Base-by-base conservation (phyloP, 306 rosid species). In the Mimosa pudica region DNA sequence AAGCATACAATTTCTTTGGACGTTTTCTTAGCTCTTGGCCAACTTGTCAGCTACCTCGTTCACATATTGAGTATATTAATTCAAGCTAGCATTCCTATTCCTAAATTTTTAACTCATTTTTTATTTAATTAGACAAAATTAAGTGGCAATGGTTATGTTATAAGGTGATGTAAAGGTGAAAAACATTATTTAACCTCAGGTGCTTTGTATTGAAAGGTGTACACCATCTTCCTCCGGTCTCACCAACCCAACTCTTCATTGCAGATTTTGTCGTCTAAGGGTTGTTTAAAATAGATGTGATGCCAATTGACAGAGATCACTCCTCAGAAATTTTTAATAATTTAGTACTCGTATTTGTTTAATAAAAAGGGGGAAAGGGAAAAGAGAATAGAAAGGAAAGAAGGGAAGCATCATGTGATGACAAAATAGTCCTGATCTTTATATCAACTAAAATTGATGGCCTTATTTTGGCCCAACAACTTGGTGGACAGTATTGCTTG, bases 361-460 rank as follows among this genome's bases (percentile, higher is more conserved):
- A 48, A 48, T 9, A 48, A 48, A 14, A 8, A 36, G 44, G 8
- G 2, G 2, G 18, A 44, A 44, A 42, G 30, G 7, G 4, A 7
- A 8, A 68, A 11, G 47, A 70, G 73, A 41, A 0, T 4, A 8
- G 36, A 1, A 6, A 30, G 46, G 36, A 1, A 6, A 30, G 46
- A 5, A 3, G 0, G 54, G 12, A 6, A 45, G 52, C 9, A 3
- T 18, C 20, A 8, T 7, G 6, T 6, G 66, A 60, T 55, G 72
- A 81, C 80, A 45, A 71, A 58, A 65, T 2, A 32, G 72, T 71
- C 82, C 77, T 75, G 41, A 6, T 36, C 4, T 5, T 62, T 20
- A 9, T 6, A 76, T 78, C 82, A 78, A 30, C 61, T 38, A 57
- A 41, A 78, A 44, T 42, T 14, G 45, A 6, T 35, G 1, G 24